phyloP scores from a whole-genome alignment of 164 flowering plant species.

The Vitis riparia region DNA sequence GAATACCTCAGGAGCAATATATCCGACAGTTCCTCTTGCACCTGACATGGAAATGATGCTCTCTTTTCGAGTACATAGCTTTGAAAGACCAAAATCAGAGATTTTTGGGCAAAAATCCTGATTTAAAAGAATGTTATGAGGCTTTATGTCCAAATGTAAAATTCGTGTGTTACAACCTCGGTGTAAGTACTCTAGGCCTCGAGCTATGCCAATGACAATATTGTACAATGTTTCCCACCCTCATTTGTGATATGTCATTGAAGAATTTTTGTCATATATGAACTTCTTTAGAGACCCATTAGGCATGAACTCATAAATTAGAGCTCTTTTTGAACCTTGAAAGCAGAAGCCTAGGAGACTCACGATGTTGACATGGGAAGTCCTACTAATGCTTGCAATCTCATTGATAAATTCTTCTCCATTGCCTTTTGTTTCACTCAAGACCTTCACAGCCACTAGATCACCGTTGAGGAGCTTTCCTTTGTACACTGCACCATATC shows the following conservation, averaged over 20 bases:
- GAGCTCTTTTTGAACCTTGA: slow-evolving; percentile 33
- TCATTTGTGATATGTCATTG: neutral
- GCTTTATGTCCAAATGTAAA: slow-evolving; percentile 50
- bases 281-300: slow-evolving; percentile 44
- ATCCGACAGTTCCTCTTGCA: slow-evolving; percentile 43
- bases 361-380: slow-evolving; percentile 41
- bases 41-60: slow-evolving; percentile 33
- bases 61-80: slow-evolving; percentile 27
- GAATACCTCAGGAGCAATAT: slow-evolving; percentile 49
- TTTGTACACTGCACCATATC: slow-evolving; percentile 46
- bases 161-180: slow-evolving; percentile 44
- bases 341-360: slow-evolving; percentile 34
- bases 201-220: slow-evolving; percentile 41
- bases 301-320: slow-evolving; percentile 41
- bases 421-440: slow-evolving; percentile 26
- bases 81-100: slow-evolving; percentile 44
- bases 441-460: slow-evolving; percentile 42
- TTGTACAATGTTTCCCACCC: slow-evolving; percentile 24
- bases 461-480: slow-evolving; percentile 37
- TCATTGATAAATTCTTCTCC: slow-evolving; percentile 37
- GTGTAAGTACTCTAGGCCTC: slow-evolving; percentile 47
- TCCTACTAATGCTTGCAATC: slow-evolving; percentile 34
- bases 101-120: slow-evolving; percentile 41
- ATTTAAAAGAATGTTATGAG: slow-evolving; percentile 44
- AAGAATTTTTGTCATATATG: neutral